These are phyloP conservation scores for Pseudonitzschia pungens DNA, from an alignment of 108 stramenopile species.

Conservation along the genomic window DNA sequence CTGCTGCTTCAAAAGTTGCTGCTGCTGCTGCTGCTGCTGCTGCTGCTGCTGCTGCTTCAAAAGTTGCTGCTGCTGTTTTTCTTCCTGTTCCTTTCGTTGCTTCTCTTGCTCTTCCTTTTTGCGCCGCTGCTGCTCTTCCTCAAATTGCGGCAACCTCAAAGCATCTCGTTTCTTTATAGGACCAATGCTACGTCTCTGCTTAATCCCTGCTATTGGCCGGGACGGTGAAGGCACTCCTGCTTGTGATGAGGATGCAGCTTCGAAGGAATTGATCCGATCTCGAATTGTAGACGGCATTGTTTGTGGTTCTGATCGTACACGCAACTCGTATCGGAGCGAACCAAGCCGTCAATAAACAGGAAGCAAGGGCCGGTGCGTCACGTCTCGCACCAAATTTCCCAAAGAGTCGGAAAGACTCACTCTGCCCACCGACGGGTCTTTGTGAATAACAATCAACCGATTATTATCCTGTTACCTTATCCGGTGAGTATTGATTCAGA, in stretches of 20 bases:
- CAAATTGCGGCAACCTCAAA: not conserved
- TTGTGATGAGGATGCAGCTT: constrained; percentile 17
- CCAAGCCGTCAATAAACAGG: no score
- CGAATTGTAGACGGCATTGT: constrained; percentile 25
- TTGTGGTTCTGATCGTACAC: not conserved
- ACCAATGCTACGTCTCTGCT: not conserved
- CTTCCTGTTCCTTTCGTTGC: not conserved
- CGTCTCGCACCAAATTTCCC: not conserved
- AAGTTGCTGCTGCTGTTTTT: not conserved
- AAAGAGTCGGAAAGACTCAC: not conserved
- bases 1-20: not conserved
- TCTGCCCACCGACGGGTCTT: not conserved
- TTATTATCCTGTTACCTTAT: no score
- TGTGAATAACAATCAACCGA: no score
- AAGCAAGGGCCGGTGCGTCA: not conserved
- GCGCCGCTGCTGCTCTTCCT: not conserved
- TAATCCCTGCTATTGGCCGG: not conserved
- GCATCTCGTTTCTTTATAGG: constrained; percentile 12
- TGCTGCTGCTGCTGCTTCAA: constrained; percentile 1
- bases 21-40: not conserved
- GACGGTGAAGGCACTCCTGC: constrained; percentile 9
- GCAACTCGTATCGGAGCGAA: not conserved
- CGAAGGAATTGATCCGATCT: constrained; percentile 26
- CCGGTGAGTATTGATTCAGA: no score
- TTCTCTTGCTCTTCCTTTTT: not conserved